Base-by-base conservation (phyloP, 306 rosid species). In the Quercus suber region DNA sequence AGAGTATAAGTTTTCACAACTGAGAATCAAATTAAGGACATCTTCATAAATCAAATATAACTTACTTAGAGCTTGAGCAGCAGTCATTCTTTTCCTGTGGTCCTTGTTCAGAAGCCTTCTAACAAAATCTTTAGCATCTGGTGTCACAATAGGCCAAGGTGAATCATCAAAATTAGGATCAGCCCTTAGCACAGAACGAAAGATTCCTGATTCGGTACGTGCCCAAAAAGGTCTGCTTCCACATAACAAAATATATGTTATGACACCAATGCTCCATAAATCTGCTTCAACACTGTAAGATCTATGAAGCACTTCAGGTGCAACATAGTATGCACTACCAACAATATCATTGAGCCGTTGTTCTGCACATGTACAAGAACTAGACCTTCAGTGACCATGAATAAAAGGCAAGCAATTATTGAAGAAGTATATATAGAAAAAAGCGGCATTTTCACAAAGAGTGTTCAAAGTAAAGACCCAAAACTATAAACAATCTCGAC, bases 171-270 rank as follows among this genome's bases (percentile, higher is more conserved):
- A 92, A 88, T 95, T 95, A 73, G 99, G 99, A 84, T 89, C 91
- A 20, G 97, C 97, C 89, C 97, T 78, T 75, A 95, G 86, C 72
- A 95, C 99, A 10, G 98, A 92, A 21, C 99, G 99, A 61, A 95
- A 95, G 65, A 95, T 95, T 79, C 99, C 99, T 18, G 99, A 95
- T 84, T 95, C 99, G 49, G 99, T 90, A 49, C 99, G 92, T 70
- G 98, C 99, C 93, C 96, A 92, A 83, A 95, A 95, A 43, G 99
- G 99, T 85, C 99, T 85, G 80, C 99, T 89, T 73, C 99, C 99
- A 55, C 99, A 95, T 49, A 95, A 81, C 81, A 95, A 83, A 80
- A 95, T 95, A 79, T 95, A 95, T 3, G 98, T 89, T 85, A 95
- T 90, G 80, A 95, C 99, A 53, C 99, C 99, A 61, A 92, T 86